Base-by-base conservation (phyloP, 1,284 basidiomycete species). In the Mycena sp. region DNA sequence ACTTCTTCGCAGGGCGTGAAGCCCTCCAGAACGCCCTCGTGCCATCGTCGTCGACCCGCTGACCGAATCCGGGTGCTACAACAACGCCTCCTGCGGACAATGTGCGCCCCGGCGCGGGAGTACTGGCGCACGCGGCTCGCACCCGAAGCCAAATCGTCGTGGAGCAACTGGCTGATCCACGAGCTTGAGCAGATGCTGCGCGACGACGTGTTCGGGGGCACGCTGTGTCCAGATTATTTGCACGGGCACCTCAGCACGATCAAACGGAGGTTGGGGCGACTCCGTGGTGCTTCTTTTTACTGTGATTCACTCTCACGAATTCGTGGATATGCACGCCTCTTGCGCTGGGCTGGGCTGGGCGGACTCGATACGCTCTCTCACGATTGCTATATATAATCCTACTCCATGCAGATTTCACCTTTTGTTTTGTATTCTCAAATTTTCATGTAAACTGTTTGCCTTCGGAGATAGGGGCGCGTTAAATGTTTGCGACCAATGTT, bases 1-100 rank as follows among this genome's bases (percentile, higher is more conserved):
- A n/a, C n/a, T n/a, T n/a, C n/a, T n/a, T 78, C 53, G 67, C 71
- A 6, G 77, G 78, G 4, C 72, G 74, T 25, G 76, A 78, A 62
- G 61, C 64, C 19, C 69, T 80, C 3, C 71, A 75, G 37, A 70
- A 74, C 23, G 56, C 61, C 26, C 66, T 72, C 35, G 55, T 71
- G 17, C 58, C 16, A 66, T 74, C 17, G 35, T 76, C 28, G 37
- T 69, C 30, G 67, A 68, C n/a, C 72, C 72, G 11, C 63, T 74
- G 29, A 21, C 10, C n/a, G 51, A 62, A 37, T 19, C 29, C 49
- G 35, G 61, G 49, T 52, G 7, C 29, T 30, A 21, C 38, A 46
- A 66, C 35, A 67, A 67, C 48, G 17, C 9, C 17, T 2, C 28
- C 30, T 70, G 72, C 67, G 43, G 55, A 6, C 45, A 40, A 7